These are phyloP conservation scores for Aspergillus oerlinghausenensis DNA, from an alignment of 2,329 filamentous ascomycete genomes.

Conservation along the genomic window DNA sequence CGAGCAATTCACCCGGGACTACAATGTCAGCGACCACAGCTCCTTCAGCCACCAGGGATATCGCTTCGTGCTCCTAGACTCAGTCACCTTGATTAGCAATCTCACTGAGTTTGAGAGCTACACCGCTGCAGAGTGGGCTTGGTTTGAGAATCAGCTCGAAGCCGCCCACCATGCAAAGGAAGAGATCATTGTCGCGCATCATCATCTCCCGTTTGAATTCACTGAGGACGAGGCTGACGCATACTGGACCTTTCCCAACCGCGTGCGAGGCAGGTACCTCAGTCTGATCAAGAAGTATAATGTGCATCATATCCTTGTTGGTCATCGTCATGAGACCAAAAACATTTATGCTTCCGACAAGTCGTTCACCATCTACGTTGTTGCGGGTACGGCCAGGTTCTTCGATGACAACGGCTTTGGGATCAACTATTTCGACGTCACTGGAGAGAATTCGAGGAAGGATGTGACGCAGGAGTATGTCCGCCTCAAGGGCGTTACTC, in stretches of 20 bases:
- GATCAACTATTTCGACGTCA: too few species aligned
- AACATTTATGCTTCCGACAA: not conserved
- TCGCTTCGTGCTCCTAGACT: not conserved
- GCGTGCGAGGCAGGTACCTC: conserved; percentile 1
- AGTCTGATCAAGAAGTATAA: not conserved
- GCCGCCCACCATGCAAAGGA: not conserved
- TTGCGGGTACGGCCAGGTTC: too few species aligned
- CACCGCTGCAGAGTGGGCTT: not conserved
- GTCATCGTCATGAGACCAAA: conserved; percentile 4
- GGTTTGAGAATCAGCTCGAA: not conserved
- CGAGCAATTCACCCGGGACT: too few species aligned
- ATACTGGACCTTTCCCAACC: conserved; percentile 2
- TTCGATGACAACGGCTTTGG: too few species aligned
- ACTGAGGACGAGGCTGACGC: not conserved
- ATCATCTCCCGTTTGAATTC: conserved; percentile 2
- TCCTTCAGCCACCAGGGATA: too few species aligned
- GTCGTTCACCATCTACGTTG: not conserved
- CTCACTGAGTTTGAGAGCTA: conserved; percentile 1
- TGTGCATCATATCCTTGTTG: conserved; percentile 3
- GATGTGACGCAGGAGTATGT: too few species aligned
- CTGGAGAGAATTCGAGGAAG: too few species aligned
- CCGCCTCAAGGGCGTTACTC: too few species aligned
- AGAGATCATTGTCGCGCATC: conserved; percentile 2
- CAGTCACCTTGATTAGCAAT: conserved; percentile 1
- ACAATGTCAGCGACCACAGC: too few species aligned